These are phyloP conservation scores for Flaveria ramosissima DNA, from an alignment of 129 eudicot genomes.

Conservation along the genomic window DNA sequence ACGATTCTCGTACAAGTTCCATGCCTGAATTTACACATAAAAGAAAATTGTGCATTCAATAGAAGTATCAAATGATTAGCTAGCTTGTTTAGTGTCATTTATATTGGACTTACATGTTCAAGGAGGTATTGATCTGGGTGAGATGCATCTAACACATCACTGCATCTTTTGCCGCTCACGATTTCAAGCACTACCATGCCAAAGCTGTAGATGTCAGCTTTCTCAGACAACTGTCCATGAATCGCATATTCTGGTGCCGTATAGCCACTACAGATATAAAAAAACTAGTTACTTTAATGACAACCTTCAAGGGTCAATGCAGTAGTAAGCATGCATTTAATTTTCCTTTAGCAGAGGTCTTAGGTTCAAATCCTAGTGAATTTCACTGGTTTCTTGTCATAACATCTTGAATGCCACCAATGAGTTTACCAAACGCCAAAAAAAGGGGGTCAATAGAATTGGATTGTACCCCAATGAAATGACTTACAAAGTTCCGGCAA, in stretches of 20 bases:
- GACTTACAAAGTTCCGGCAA: constrained; percentile 81
- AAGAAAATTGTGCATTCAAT: background rate
- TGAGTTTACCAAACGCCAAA: too few relatives aligned
- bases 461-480: background rate
- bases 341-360: too few relatives aligned
- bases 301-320: too few relatives aligned
- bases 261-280: constrained; percentile 51
- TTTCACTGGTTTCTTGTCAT: too few relatives aligned
- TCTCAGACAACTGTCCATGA: constrained; percentile 73
- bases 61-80: background rate
- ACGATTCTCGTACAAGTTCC: constrained; percentile 55
- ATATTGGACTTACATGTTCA: constrained; percentile 46
- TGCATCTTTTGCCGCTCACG: constrained; percentile 58
- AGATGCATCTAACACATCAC: constrained; percentile 16
- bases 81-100: background rate
- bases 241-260: constrained; percentile 83
- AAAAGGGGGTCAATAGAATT: background rate
- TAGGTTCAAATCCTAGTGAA: too few relatives aligned
- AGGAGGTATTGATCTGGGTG: constrained; percentile 52
- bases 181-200: constrained; percentile 78
- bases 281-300: background rate
- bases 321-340: too few relatives aligned
- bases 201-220: constrained; percentile 76
- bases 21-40: constrained; percentile 44
- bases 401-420: too few relatives aligned